Evolutionary conservation across 1,284 basidiomycete species (phyloP).

Genomic region (Cryptococcus deneoformans): DNA sequence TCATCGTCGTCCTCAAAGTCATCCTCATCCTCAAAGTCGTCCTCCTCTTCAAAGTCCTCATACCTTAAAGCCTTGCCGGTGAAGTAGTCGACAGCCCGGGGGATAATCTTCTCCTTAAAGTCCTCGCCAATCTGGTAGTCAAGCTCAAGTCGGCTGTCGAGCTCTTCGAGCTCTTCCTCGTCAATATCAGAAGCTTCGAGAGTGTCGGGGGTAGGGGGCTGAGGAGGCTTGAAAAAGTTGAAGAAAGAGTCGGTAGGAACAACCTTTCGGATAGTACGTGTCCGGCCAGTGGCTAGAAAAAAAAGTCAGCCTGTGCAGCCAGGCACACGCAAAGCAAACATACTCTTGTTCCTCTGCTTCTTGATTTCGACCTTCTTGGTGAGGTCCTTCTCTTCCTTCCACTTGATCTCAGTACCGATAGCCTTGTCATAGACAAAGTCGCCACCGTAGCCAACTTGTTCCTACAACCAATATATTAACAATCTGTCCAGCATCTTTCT

Average conservation of each 20-base stretch:
- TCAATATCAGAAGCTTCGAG: constrained; percentile 73
- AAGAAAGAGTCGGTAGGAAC: constrained; percentile 90
- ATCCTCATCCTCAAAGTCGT: constrained; percentile 60
- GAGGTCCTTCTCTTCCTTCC: constrained; percentile 98
- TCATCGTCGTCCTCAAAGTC: constrained; percentile 50
- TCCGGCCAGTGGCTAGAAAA: constrained; percentile 78
- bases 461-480: constrained; percentile 34
- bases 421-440: constrained; percentile 96
- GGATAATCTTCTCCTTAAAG: constrained; percentile 96
- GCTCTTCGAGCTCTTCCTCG: constrained; percentile 81
- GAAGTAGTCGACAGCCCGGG: constrained; percentile 92
- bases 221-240: constrained; percentile 94
- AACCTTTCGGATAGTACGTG: constrained; percentile 84
- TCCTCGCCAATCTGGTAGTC: constrained; percentile 99
- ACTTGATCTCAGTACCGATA: constrained; percentile 84
- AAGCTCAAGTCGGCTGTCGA: constrained; percentile 90
- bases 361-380: constrained; percentile 98
- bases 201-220: constrained; percentile 65
- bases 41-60: constrained; percentile 72
- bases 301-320: not conserved
- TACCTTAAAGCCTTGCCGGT: constrained; percentile 94
- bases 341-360: constrained; percentile 99
- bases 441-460: constrained; percentile 88
- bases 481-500: not conserved
- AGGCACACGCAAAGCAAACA: constrained; percentile 33